Evolutionary conservation across 2,329 filamentous ascomycete genomes (phyloP), one percentile per base, ranked within the genome.

Genomic region (Ophiostoma quercus): DNA sequence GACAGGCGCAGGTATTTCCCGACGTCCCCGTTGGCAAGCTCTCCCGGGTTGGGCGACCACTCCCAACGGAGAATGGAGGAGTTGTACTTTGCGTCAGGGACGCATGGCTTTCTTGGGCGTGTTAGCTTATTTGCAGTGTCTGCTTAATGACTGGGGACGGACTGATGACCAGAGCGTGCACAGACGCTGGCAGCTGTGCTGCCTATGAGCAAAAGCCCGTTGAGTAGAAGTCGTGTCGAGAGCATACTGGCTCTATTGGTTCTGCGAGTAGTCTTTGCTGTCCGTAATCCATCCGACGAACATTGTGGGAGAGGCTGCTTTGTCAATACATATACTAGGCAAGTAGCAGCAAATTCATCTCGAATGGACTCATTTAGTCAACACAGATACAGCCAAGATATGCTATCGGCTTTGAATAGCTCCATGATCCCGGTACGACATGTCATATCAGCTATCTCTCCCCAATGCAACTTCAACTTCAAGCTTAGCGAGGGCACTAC

Each of bases 1-100:
- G 65, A 66, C 65, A 66, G 3, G 25, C 37, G 65, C n/a, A 66
- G 37, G 47, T 66, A 66, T 39, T 66, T 66, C 25, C 65, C 39
- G 16, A 47, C 65, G 25, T 66, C 65, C 29, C 65, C 37, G 22
- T 66, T 66, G 5, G 39, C 47, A n/a, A 66, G 65, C n/a, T 39
- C 7, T 2, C 65, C 65, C 1, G 37, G 37, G 14, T 9, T 66
- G 6, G 65, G 65, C 5, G 65, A 66, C 65, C 65, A 66, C 39
- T 66, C 65, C 65, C 65, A 66, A 19, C 65, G 65, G 16, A 66
- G 65, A 66, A 66, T 19, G 14, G 65, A 66, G 6, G 65, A 66
- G 39, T 66, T 47, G 22, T 66, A 66, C 9, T 22, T 29, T n/a
- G 65, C 25, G 19, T 66, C 65, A 32, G 37, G 37, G 25, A 43